Conservation (phyloP, 495 filamentous ascomycete species). For the Penicillium desertorum region DNA sequence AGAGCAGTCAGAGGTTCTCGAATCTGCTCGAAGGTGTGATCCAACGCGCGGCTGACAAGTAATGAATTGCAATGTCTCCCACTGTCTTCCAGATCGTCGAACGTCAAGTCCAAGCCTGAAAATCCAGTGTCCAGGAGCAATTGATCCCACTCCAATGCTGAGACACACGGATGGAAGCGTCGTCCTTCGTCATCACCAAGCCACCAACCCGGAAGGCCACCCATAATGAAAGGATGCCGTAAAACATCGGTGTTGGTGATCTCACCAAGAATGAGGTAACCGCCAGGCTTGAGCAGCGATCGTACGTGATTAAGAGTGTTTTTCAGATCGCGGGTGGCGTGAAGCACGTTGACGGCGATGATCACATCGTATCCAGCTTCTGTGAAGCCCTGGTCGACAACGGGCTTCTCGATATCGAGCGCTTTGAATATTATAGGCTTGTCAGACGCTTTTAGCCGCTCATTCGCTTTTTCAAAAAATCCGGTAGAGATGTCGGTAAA, state of each 20-base stretch:
- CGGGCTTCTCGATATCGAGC: slow-evolving; percentile 35
- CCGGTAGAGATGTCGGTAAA: slow-evolving; percentile 52
- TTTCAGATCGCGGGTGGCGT: slow-evolving; percentile 23
- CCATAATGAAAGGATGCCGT: slow-evolving; percentile 20
- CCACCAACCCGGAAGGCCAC: slow-evolving; percentile 30
- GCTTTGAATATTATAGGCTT: too few relatives aligned
- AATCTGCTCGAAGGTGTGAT: too few relatives aligned
- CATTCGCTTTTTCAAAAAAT: slow-evolving; percentile 37
- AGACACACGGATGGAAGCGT: not conserved
- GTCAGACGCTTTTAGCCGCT: slow-evolving; percentile 21
- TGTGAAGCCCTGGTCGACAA: slow-evolving; percentile 40
- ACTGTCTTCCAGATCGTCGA: too few relatives aligned
- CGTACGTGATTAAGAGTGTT: slow-evolving; percentile 12
- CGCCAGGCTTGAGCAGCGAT: slow-evolving; percentile 37
- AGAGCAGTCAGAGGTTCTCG: too few relatives aligned
- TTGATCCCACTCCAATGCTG: too few relatives aligned
- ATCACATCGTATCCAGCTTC: slow-evolving; percentile 39
- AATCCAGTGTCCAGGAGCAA: too few relatives aligned
- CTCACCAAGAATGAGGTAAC: slow-evolving; percentile 28
- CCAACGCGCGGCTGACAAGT: too few relatives aligned
- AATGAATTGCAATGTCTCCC: too few relatives aligned
- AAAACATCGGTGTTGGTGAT: slow-evolving; percentile 35
- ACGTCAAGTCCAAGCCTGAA: too few relatives aligned
- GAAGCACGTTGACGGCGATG: slow-evolving; percentile 12
- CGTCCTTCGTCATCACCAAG: slow-evolving; percentile 20